phyloP scores from a whole-genome alignment of 2,329 filamentous ascomycete genomes.

The Dissoconium aciculare region DNA sequence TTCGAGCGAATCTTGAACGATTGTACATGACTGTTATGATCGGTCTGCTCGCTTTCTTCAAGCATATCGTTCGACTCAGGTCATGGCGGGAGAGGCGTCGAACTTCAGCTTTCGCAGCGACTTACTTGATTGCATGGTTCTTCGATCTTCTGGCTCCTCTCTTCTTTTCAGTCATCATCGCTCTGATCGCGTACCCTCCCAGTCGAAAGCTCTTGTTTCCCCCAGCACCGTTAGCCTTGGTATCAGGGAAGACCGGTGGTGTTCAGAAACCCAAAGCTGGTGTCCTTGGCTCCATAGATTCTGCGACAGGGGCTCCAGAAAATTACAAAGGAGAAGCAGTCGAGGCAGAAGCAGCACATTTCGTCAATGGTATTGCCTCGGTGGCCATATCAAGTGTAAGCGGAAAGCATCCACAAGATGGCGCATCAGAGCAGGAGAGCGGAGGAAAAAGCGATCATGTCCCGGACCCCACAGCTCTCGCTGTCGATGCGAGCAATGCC shows the following conservation, averaged over 20 bases:
- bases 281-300: constrained; percentile 60
- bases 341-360: constrained; percentile 68
- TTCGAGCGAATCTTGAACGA: constrained; percentile 61
- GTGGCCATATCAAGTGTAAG: constrained; percentile 61
- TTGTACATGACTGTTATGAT: constrained; percentile 69
- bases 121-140: constrained; percentile 52
- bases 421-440: constrained; percentile 38
- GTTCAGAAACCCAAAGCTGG: constrained; percentile 65
- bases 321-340: constrained; percentile 72
- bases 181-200: constrained; percentile 50
- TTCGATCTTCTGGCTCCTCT: constrained; percentile 56
- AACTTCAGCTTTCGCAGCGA: constrained; percentile 51
- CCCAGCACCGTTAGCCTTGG: constrained; percentile 59
- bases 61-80: constrained; percentile 60
- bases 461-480: constrained; percentile 46
- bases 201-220: constrained; percentile 55
- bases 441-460: constrained; percentile 36
- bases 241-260: constrained; percentile 54
- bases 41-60: constrained; percentile 48
- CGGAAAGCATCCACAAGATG: constrained; percentile 58
- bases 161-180: constrained; percentile 43
- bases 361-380: constrained; percentile 57
- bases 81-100: constrained; percentile 63
- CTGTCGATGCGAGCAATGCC: constrained; percentile 39
- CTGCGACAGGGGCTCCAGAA: constrained; percentile 66